Percentiles rank a stretch among this genome's conserved stretches.
phyloP scores from a whole-genome alignment of 2,329 filamentous ascomycete species.

The Achaetomium macrosporum region DNA sequence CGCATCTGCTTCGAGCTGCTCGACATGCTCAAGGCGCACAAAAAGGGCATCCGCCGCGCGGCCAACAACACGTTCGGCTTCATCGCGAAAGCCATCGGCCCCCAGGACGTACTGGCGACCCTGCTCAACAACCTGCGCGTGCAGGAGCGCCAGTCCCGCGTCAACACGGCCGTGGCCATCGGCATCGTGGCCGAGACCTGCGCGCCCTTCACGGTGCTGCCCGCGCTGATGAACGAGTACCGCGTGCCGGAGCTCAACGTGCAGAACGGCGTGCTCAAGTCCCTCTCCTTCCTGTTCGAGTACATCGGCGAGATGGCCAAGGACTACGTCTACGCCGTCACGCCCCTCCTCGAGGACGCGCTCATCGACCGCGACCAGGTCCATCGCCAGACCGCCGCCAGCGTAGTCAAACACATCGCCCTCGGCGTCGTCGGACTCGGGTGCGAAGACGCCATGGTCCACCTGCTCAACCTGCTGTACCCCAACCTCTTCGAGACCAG shows the following conservation, averaged over 20 bases:
- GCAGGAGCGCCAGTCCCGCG: constrained; percentile 94
- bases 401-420: constrained; percentile 95
- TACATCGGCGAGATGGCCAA: constrained; percentile 99
- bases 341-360: constrained; percentile 89
- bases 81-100: constrained; percentile 97
- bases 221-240: constrained; percentile 98
- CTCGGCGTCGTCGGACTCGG: constrained; percentile 95
- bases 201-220: constrained; percentile 96
- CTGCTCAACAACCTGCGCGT: constrained; percentile 94
- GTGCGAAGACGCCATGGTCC: constrained; percentile 97
- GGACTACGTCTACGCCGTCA: constrained; percentile 98
- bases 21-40: constrained; percentile 99
- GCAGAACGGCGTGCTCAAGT: constrained; percentile 96
- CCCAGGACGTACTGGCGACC: constrained; percentile 92
- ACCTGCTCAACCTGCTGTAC: constrained; percentile 91
- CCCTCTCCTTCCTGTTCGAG: constrained; percentile 93
- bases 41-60: constrained; percentile 95
- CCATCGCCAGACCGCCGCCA: constrained; percentile 91
- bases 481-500: constrained; percentile 97
- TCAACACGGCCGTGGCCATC: constrained; percentile 97
- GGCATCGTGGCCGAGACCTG: constrained; percentile 98
- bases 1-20: constrained; percentile 97
- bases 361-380: constrained; percentile 98
- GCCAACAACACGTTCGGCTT: constrained; percentile 99
- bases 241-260: constrained; percentile 97